Evolutionary conservation across 176 grass and related monocot genomes (phyloP), one percentile per base, ranked within the genome.

Genomic region (Bolboschoenus planiculmis): DNA sequence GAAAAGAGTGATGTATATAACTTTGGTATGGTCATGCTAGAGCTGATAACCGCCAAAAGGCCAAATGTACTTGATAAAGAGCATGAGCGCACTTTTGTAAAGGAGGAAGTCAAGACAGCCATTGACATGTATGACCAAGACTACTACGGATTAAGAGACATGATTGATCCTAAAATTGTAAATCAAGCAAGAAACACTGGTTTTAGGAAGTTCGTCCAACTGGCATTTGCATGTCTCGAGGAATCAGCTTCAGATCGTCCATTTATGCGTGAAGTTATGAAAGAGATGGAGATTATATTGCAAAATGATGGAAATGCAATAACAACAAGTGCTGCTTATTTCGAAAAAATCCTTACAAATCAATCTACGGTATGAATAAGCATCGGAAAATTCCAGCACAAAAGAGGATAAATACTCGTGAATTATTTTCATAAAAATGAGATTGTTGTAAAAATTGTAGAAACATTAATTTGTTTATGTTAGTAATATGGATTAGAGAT

Each of bases 221-320:
- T 92, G 47, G 91, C 91, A 18, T 90, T 92, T 88, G 78, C 33
- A 47, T 92, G 91, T 85, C 85, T 92, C 5, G 64, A 90, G 68
- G 85, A 90, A 63, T 70, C 91, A 3, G 83, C 88, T 56, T 81
- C 62, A 67, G 24, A 14, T 50, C 83, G 85, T 26, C 88, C 85
- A 15, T 11, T 34, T 56, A 92, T 92, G 91, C 51, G 81, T 33
- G 79, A 57, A 65, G 85, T 92, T 4, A 80, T 92, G 10, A 87
- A 87, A 86, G 87, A 90, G 53, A 83, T 92, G 29, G 91, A 92
- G 68, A 71, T 86, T 24, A 90, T 90, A 88, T 85, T 92, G 72
- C 91, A 76, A 14, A 87, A 87, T 66, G 88, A 92, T 59, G 7
- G 1, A 59, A 27, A 10, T 59, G 56, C 8, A 57, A 24, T 11